Evolutionary conservation across 768 basidiomycete species (phyloP), one percentile per base, ranked within the genome.

Genomic region (Punctularia strigosozonata): DNA sequence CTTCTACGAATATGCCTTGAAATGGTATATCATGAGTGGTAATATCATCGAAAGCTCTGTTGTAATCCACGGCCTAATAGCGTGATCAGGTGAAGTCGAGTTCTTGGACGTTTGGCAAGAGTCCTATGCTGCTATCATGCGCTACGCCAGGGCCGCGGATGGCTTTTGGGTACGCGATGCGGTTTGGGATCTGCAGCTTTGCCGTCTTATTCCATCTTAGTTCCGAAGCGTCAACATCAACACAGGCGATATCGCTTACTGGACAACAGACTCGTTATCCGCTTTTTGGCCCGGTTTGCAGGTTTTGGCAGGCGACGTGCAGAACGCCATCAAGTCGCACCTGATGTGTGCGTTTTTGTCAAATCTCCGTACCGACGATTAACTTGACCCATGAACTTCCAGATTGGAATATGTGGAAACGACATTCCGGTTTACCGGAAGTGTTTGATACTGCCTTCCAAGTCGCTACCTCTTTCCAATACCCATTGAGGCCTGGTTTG

Each of bases 231-330:
- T 91, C n/a, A 76, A 87, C 42, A 84, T 91, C 60, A 62, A 74
- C 36, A 75, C 64, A 21, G 89, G 92, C 15, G 80, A 86, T 43
- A 64, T 76, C 4, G 68, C 78, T 5, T 86, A 80, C 51, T 61
- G 68, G 32, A 82, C 79, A n/a, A 34, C 13, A 10, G 95, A 99
- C 55, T 95, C 90, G 2, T 63, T 99, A 13, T 88, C 90, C 2
- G 91, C 95, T 1, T 99, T 98, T 57, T 90, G 92, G 78, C 89
- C 94, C n/a, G 95, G 92, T 17, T 65, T 97, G 13, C 94, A 95
- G 59, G 84, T 91, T 7, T 61, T 89, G 10, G 77, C 78, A 3
- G 86, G 85, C 15, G 86, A 95, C 61, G 54, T 95, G 25, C 78
- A 86, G 54, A 89, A 74, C 55, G 94, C 92, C 14, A 86, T 95